phyloP scores from a whole-genome alignment of 2,329 filamentous ascomycete species.

The Elsinoe arachidis region DNA sequence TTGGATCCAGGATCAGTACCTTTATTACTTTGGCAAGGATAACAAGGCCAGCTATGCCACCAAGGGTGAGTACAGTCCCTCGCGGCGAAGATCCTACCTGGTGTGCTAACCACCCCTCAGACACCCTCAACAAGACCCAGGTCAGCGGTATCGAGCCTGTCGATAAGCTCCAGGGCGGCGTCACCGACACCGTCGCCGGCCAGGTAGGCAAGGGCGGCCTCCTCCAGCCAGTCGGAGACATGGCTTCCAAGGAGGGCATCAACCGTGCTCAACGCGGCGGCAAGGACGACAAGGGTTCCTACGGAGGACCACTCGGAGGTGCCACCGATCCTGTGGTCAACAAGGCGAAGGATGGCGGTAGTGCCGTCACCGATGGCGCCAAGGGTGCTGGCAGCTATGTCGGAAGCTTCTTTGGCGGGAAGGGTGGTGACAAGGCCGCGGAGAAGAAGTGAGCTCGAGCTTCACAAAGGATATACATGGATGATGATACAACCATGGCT shows the following conservation, averaged over 20 bases:
- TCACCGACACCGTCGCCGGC: conserved; percentile 52
- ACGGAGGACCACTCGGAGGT: conserved; percentile 33
- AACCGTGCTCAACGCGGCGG: conserved; percentile 57
- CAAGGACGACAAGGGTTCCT: conserved; percentile 51
- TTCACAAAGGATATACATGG: neutral
- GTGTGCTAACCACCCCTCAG: neutral
- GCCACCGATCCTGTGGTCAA: conserved; percentile 26
- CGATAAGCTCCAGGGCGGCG: conserved; percentile 59
- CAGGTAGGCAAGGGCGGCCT: conserved; percentile 62
- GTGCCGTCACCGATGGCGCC: conserved; percentile 23
- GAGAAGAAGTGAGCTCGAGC: conserved; percentile 16
- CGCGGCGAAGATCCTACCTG: neutral
- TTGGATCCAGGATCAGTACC: conserved; percentile 66
- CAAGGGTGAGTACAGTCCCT: conserved; percentile 46
- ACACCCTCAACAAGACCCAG: conserved; percentile 55
- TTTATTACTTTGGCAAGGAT: conserved; percentile 65
- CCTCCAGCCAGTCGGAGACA: conserved; percentile 54
- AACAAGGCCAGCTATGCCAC: conserved; percentile 67
- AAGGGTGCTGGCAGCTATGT: conserved; percentile 28
- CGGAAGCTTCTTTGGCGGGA: conserved; percentile 25
- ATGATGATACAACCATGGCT: too few relatives aligned
- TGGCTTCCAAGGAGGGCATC: conserved; percentile 54
- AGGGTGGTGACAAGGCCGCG: conserved; percentile 26
- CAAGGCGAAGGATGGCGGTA: conserved; percentile 23
- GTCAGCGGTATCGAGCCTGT: conserved; percentile 58